Conservation (phyloP, 2,329 filamentous ascomycete genomes). For the Botrytis paeoniae region DNA sequence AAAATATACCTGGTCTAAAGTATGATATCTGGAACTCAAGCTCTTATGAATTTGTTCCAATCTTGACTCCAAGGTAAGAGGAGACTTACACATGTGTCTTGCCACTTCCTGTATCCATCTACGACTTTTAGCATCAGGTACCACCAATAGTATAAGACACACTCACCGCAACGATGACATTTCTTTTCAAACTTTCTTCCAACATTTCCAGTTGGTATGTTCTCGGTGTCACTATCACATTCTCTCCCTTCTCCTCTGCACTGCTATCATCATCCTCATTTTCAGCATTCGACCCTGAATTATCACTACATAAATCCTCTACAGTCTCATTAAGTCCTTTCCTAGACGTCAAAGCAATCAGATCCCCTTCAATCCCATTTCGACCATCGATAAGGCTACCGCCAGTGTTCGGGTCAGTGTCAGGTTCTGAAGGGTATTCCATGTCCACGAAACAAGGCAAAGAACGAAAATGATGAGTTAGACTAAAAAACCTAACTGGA, state of each 20-base stretch:
- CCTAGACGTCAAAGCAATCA: background rate
- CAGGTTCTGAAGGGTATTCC: background rate
- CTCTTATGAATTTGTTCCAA: background rate
- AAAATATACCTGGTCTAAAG: background rate
- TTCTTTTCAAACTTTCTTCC: slow-evolving; percentile 62
- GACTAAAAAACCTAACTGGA: background rate
- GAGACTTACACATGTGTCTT: slow-evolving; percentile 21
- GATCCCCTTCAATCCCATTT: background rate
- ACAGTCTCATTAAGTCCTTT: background rate
- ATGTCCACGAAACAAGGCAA: background rate
- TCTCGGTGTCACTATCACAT: slow-evolving; percentile 32
- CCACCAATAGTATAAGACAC: background rate
- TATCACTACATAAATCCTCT: background rate
- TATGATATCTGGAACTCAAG: background rate
- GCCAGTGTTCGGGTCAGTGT: background rate
- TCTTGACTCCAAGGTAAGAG: background rate
- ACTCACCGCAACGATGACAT: slow-evolving; percentile 67
- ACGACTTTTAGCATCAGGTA: background rate
- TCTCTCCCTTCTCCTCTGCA: background rate
- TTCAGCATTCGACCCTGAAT: background rate
- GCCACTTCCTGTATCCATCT: slow-evolving; percentile 22
- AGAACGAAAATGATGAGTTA: background rate
- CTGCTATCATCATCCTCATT: background rate
- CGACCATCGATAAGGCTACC: background rate
- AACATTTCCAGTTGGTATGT: slow-evolving; percentile 75